phyloP scores from a whole-genome alignment of 2,329 filamentous ascomycete genomes.

The Huntiella savannae region DNA sequence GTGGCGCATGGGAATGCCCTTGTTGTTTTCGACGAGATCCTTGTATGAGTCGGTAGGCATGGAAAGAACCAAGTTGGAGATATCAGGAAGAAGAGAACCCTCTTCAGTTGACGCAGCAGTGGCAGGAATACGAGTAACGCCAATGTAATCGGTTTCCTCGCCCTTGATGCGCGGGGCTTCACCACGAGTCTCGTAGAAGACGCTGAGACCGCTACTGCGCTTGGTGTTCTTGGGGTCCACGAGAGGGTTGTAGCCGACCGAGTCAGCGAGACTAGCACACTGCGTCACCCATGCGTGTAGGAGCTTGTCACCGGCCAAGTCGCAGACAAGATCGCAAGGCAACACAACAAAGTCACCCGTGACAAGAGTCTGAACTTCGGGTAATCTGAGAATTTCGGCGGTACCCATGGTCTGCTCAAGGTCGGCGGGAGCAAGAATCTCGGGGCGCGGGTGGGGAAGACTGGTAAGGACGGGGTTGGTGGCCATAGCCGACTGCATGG shows the following conservation, averaged over 20 bases:
- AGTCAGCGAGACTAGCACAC: slow-evolving; percentile 47
- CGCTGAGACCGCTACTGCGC: slow-evolving; percentile 58
- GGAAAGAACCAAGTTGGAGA: slow-evolving; percentile 67
- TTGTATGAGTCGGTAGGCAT: slow-evolving; percentile 80
- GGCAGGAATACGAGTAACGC: slow-evolving; percentile 47
- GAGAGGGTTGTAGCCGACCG: slow-evolving; percentile 29
- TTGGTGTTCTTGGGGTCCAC: slow-evolving; percentile 20
- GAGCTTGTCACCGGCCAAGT: slow-evolving; percentile 64
- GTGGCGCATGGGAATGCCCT: slow-evolving; percentile 54
- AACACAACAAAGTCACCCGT: slow-evolving; percentile 76
- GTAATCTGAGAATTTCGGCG: slow-evolving; percentile 67
- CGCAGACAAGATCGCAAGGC: slow-evolving; percentile 85
- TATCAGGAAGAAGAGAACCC: slow-evolving; percentile 44
- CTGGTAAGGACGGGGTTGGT: slow-evolving; percentile 62
- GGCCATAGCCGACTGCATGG: slow-evolving; percentile 50
- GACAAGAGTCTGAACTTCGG: slow-evolving; percentile 61
- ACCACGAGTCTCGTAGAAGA: slow-evolving; percentile 76
- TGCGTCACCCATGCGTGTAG: slow-evolving; percentile 86
- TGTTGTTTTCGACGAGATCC: slow-evolving; percentile 59
- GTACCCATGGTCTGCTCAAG: slow-evolving; percentile 76
- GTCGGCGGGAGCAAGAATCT: slow-evolving; percentile 55
- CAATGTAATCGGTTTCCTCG: slow-evolving; percentile 85
- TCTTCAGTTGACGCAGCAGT: slow-evolving; percentile 36
- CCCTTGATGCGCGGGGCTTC: slow-evolving; percentile 56
- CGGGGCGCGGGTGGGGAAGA: slow-evolving; percentile 52